Percentiles rank a stretch among this genome's conserved stretches.
Conservation (phyloP, 441 rosid species). For the Brassica balearica region DNA sequence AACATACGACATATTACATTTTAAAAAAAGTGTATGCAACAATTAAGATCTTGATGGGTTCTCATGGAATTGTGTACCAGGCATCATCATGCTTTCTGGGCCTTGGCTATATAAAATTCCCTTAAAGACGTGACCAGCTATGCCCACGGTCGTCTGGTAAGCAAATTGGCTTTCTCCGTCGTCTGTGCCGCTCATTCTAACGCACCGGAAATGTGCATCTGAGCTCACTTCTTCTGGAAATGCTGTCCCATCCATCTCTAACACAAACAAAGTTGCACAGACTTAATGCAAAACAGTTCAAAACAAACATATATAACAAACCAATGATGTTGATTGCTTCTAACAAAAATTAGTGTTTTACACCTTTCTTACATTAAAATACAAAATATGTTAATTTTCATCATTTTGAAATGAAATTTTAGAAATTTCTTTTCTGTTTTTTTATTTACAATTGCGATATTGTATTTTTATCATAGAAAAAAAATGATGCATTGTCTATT, state of each 20-base stretch:
- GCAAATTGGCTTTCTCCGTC: constrained; percentile 50
- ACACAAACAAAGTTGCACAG: constrained; percentile 32
- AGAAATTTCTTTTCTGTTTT: neutral
- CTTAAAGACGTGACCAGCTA: constrained; percentile 59
- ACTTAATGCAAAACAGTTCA: neutral
- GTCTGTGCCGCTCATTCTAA: constrained; percentile 50
- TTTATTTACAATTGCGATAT: neutral
- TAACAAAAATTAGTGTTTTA: neutral
- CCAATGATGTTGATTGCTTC: neutral
- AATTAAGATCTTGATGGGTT: constrained; percentile 18
- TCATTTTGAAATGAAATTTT: neutral
- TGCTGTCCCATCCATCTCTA: constrained; percentile 40
- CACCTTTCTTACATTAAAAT: neutral
- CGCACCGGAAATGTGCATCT: constrained; percentile 53
- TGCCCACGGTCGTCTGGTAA: constrained; percentile 54
- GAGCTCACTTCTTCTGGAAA: constrained; percentile 63
- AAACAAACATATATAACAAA: neutral
- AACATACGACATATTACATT: neutral
- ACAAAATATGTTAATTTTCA: neutral
- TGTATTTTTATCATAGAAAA: neutral
- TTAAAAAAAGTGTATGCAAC: neutral
- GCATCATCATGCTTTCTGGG: constrained; percentile 25
- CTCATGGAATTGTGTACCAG: constrained; percentile 16
- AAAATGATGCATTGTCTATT: neutral
- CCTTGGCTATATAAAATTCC: constrained; percentile 70